Evolutionary conservation across 208 protist species (phyloP), one percentile per base, ranked within the genome.

Genomic region (Crithidia fasciculata): DNA sequence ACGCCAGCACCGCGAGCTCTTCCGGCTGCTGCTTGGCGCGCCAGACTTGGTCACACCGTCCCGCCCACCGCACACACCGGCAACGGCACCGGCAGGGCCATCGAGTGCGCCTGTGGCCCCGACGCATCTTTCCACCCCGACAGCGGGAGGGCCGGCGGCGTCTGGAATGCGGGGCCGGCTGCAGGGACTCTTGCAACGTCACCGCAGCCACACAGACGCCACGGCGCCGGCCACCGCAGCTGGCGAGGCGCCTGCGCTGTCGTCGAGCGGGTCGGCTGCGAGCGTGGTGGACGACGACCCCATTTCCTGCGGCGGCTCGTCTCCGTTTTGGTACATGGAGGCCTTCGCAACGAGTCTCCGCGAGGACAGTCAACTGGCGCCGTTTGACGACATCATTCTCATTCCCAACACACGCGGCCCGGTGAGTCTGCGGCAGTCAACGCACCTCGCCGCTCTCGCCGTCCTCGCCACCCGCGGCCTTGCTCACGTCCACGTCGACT

Each of bases 341-440:
- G 68, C 82, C 8, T 87, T 96, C 67, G 88, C 84, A 18, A 78
- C 79, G 60, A 89, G 82, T 54, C 64, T 97, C 28, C 79, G 76
- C 41, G 75, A 78, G 40, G 82, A 89, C 73, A 95, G 90, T 50
- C 81, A 91, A 53, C 76, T 92, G 36, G 81, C 84, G 7, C 92
- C 92, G 15, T 94, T 97, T 53, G 93, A 97, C 9, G 78, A 95
- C 53, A 75, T 97, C 59, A 95, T 97, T 72, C 67, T 97, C 39
- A 81, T 97, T 53, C 93, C 93, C 54, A 94, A 97, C 79, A 95
- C 90, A 10, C 88, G 87, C 16, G 90, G 90, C 76, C 93, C 93
- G 8, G 88, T 94, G 8, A 87, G 82, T 16, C 72, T 95, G 44
- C 82, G 83, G 15, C 82, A 87, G 45, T 97, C 92, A 8, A 90